Evolutionary conservation across 2,329 filamentous ascomycete genomes (phyloP).

Genomic region (Paraconiothyrium brasiliense): DNA sequence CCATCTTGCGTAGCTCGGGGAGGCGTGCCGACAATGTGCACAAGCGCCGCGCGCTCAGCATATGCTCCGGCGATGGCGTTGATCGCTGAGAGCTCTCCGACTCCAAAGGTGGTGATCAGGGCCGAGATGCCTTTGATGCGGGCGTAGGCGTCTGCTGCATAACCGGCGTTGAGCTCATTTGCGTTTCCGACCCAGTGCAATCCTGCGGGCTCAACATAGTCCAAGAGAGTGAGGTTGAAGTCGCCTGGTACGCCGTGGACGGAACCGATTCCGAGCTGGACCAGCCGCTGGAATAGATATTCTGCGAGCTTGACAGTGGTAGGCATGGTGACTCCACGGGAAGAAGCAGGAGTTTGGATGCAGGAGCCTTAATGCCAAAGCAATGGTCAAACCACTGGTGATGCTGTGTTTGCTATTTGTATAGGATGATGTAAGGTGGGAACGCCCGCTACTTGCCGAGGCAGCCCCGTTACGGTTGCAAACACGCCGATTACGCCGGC

Average conservation of each 20-base stretch:
- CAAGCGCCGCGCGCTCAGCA: slow-evolving; percentile 75
- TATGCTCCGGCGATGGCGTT: slow-evolving; percentile 79
- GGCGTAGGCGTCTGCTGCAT: slow-evolving; percentile 65
- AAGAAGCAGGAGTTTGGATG: neutral
- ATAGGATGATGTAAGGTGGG: neutral
- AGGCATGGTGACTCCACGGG: slow-evolving; percentile 1
- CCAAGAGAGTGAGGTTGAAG: slow-evolving; percentile 45
- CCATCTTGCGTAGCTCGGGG: slow-evolving; percentile 54
- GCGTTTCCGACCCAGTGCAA: slow-evolving; percentile 59
- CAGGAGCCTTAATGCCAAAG: neutral
- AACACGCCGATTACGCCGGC: slow-evolving; percentile 10
- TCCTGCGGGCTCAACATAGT: slow-evolving; percentile 47
- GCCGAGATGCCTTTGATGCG: slow-evolving; percentile 68
- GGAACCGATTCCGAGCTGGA: slow-evolving; percentile 50
- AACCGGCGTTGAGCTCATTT: slow-evolving; percentile 65
- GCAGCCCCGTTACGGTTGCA: neutral
- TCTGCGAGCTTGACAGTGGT: slow-evolving; percentile 32
- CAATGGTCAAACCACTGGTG: neutral
- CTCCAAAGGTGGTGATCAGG: slow-evolving; percentile 78
- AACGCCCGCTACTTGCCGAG: neutral
- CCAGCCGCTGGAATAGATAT: slow-evolving; percentile 37
- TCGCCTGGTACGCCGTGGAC: slow-evolving; percentile 55
- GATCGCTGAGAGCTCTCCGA: slow-evolving; percentile 73
- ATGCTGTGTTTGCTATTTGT: neutral
- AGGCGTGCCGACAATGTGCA: slow-evolving; percentile 68